phyloP scores from a whole-genome alignment of 2,329 filamentous ascomycete species.

The Cordyceps militaris region DNA sequence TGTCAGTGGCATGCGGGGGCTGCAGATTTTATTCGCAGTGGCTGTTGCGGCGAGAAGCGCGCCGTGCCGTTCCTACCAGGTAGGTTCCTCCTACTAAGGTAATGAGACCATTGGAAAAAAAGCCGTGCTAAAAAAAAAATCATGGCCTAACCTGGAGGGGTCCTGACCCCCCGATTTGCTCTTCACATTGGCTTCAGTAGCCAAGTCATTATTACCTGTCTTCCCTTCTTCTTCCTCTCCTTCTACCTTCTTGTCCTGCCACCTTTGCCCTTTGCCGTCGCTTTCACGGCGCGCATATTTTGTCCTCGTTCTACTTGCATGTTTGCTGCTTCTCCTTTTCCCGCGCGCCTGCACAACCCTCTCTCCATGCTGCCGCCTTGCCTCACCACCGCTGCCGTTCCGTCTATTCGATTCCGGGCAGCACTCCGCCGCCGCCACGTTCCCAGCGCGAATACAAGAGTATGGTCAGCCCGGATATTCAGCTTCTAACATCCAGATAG shows the following conservation, averaged over 20 bases:
- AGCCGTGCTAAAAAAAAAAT: not conserved
- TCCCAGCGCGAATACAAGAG: conserved; percentile 21
- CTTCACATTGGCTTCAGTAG: conserved; percentile 13
- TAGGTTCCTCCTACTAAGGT: not conserved
- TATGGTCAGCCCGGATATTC: conserved; percentile 28
- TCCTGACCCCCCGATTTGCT: conserved; percentile 1
- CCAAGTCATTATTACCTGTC: not conserved
- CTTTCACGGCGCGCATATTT: not conserved
- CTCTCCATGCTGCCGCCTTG: conserved; percentile 3
- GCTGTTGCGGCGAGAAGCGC: not conserved
- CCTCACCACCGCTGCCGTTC: conserved; percentile 23
- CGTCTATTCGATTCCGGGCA: conserved; percentile 28
- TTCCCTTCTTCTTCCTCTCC: conserved; percentile 16
- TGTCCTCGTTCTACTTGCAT: not conserved
- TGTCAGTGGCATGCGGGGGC: not conserved
- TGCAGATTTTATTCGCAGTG: not conserved
- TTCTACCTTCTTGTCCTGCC: not conserved
- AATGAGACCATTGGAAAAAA: not conserved
- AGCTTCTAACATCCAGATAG: conserved; percentile 24
- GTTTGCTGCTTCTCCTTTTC: not conserved
- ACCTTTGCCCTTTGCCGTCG: not conserved
- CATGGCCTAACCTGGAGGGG: conserved; percentile 4
- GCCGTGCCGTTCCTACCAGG: not conserved
- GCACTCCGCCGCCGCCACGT: conserved; percentile 18
- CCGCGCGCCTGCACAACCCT: not conserved